phyloP scores from a whole-genome alignment of 768 basidiomycete genomes.

The Tylopilus felleus region DNA sequence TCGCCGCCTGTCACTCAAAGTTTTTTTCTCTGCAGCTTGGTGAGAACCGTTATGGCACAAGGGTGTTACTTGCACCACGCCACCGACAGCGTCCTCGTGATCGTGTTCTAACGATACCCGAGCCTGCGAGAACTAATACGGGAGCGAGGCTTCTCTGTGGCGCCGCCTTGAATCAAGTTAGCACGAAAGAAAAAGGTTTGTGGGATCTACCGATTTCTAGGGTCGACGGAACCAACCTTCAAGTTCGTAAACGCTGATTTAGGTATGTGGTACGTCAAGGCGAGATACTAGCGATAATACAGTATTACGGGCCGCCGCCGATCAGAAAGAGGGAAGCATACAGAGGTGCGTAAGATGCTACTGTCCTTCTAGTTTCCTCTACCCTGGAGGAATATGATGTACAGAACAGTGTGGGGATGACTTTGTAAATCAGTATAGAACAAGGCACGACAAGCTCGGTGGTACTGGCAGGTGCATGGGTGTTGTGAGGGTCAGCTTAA shows the following conservation, averaged over 20 bases:
- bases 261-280: neutral
- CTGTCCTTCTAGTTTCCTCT: neutral
- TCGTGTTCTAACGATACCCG: neutral
- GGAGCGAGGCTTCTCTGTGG: neutral
- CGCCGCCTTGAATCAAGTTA: neutral
- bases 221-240: neutral
- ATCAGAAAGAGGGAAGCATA: too few relatives aligned
- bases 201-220: neutral
- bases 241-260: neutral
- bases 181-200: neutral
- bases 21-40: neutral
- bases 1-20: neutral
- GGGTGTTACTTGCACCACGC: neutral
- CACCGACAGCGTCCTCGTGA: neutral
- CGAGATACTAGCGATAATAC: too few relatives aligned
- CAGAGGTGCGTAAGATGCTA: too few relatives aligned
- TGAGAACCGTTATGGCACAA: neutral
- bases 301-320: too few relatives aligned
- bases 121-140: neutral
- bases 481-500: neutral
- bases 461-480: too few relatives aligned
- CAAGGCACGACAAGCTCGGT: too few relatives aligned
- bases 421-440: too few relatives aligned
- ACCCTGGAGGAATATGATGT: too few relatives aligned
- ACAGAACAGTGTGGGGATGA: too few relatives aligned